Percentiles rank a stretch among this genome's conserved stretches.
Evolutionary conservation across 2,329 filamentous ascomycete genomes (phyloP).

Genomic region (Spiromastix sp.): DNA sequence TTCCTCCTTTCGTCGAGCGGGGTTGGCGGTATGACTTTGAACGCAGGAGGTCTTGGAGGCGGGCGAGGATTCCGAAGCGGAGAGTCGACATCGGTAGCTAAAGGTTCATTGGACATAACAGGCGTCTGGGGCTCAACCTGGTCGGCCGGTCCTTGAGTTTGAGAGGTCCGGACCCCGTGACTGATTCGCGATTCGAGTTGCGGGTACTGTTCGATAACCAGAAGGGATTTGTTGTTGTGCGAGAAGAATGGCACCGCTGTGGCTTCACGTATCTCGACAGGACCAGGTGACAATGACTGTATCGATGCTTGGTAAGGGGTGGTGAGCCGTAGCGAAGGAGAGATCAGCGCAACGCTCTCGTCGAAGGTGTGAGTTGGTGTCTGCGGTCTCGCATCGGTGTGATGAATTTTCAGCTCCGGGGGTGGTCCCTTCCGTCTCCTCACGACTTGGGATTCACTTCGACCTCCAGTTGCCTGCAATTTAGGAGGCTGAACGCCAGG

Average conservation of each 20-base stretch:
- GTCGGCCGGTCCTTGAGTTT: conserved; percentile 6
- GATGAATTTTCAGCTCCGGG: neutral
- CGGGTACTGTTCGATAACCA: conserved; percentile 49
- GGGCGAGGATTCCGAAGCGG: conserved; percentile 49
- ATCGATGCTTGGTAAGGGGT: conserved; percentile 32
- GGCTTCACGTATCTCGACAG: conserved; percentile 50
- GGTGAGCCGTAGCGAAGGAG: neutral
- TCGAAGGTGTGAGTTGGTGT: conserved; percentile 1
- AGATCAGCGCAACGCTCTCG: conserved; percentile 1
- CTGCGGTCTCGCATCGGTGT: neutral
- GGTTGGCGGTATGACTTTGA: conserved; percentile 46
- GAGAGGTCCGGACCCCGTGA: conserved; percentile 17
- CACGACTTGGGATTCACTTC: too few relatives aligned
- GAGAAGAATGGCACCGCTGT: conserved; percentile 51
- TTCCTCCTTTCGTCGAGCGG: conserved; percentile 35
- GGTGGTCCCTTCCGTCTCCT: neutral
- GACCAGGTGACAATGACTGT: conserved; percentile 39
- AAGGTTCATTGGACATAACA: conserved; percentile 12
- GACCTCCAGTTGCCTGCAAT: too few relatives aligned
- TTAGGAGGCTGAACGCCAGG: neutral
- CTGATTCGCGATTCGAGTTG: conserved; percentile 21
- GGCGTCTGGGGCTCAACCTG: conserved; percentile 19
- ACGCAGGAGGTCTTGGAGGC: conserved; percentile 46
- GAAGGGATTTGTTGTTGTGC: conserved; percentile 52
- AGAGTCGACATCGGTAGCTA: conserved; percentile 36